Conservation (phyloP, 2,329 filamentous ascomycete genomes). For the Hymenoscyphus fraxineus region DNA sequence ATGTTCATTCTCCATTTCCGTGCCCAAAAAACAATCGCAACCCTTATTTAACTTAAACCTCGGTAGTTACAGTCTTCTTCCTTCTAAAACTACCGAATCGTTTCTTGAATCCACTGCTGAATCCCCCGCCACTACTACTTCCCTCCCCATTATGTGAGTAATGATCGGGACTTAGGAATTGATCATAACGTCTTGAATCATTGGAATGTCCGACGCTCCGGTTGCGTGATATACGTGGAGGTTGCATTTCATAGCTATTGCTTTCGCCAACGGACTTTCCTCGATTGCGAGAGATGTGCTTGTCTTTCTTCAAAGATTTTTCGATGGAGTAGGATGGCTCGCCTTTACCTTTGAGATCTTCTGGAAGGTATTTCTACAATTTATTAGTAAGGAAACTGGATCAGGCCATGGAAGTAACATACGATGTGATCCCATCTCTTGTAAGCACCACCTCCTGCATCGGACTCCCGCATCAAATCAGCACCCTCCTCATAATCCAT, state of each 20-base stretch:
- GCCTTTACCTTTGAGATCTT: conserved; percentile 79
- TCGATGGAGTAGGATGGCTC: conserved; percentile 73
- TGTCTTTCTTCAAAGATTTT: conserved; percentile 58
- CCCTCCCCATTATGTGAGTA: conserved; percentile 1
- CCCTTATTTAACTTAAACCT: not conserved
- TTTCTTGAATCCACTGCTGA: conserved; percentile 51
- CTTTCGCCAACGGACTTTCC: conserved; percentile 27
- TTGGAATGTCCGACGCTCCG: conserved; percentile 38
- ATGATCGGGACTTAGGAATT: conserved; percentile 15
- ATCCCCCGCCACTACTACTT: not conserved
- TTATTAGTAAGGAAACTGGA: conserved; percentile 21
- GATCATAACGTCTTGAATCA: conserved; percentile 6
- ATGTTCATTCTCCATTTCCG: not conserved
- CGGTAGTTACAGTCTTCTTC: conserved; percentile 19
- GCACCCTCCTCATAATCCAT: conserved; percentile 83
- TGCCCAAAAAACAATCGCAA: not conserved
- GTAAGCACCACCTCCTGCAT: conserved; percentile 69
- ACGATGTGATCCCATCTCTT: conserved; percentile 72
- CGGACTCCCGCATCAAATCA: conserved; percentile 74
- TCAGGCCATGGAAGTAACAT: conserved; percentile 39
- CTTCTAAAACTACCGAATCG: conserved; percentile 51
- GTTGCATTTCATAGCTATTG: conserved; percentile 48
- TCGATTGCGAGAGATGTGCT: conserved; percentile 30
- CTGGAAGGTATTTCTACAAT: conserved; percentile 61
- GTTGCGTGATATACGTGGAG: conserved; percentile 38